Evolutionary conservation across 257 asterid genomes (phyloP).

Genomic region (Nicotiana tabacum): DNA sequence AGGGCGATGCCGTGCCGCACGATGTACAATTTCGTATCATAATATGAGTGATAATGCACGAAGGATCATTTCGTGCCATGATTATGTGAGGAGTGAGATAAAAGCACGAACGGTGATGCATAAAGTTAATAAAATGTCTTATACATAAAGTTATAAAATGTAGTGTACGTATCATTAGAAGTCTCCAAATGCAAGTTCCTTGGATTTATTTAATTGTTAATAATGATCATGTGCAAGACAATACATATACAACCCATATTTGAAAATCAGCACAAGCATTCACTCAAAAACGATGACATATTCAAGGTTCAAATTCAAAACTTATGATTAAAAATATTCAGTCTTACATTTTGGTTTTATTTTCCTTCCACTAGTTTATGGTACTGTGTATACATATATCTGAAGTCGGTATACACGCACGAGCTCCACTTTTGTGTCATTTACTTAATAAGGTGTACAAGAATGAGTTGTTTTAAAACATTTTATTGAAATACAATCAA

Average conservation of each 20-base stretch:
- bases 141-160: too few species aligned
- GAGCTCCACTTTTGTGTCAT: slow-evolving; percentile 11
- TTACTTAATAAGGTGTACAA: neutral
- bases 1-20: too few species aligned
- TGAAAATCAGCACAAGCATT: neutral
- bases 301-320: too few species aligned
- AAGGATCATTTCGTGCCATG: too few species aligned
- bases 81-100: too few species aligned
- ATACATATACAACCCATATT: neutral
- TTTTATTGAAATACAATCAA: slow-evolving; percentile 1
- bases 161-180: neutral
- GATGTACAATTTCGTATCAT: too few species aligned
- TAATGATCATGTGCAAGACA: neutral
- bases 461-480: neutral
- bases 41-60: too few species aligned
- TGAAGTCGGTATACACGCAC: slow-evolving; percentile 2
- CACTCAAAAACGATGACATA: neutral
- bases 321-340: too few species aligned
- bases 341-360: neutral
- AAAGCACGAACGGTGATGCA: too few species aligned
- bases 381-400: too few species aligned
- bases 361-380: neutral
- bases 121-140: too few species aligned
- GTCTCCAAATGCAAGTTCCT: neutral
- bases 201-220: neutral